A percentile compares a stretch with the other conserved stretches of the same genome.
Evolutionary conservation across 106 monocot genomes (phyloP).

Genomic region (Dendrobium catenatum): DNA sequence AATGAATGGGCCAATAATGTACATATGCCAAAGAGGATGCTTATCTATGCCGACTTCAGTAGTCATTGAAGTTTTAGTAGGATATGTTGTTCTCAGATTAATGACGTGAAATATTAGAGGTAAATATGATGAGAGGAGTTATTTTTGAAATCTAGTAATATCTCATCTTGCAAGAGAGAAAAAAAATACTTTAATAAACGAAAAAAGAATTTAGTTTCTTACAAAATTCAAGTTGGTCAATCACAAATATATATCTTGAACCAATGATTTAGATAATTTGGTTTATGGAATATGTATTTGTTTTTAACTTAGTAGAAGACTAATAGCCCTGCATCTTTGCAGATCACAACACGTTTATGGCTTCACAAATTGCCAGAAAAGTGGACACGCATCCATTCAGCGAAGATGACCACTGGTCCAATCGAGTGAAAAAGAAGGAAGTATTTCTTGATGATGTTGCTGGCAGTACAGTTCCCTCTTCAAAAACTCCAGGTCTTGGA

Average conservation of each 20-base stretch:
- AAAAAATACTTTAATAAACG: not conserved
- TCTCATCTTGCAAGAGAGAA: not conserved
- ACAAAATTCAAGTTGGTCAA: not conserved
- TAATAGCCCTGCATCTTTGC: slow-evolving; percentile 1
- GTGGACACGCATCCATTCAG: not conserved
- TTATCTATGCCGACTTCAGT: not conserved
- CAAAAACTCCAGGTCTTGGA: slow-evolving; percentile 23
- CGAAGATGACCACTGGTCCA: slow-evolving; percentile 37
- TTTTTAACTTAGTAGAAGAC: not conserved
- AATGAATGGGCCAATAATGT: too few species aligned
- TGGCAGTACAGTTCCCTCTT: slow-evolving; percentile 14
- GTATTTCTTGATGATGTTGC: slow-evolving; percentile 56
- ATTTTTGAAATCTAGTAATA: not conserved
- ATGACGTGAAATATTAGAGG: not conserved
- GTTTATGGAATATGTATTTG: not conserved
- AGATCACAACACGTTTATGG: slow-evolving; percentile 8
- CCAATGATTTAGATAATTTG: not conserved
- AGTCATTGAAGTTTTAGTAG: not conserved
- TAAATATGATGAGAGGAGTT: not conserved
- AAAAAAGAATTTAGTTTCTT: not conserved
- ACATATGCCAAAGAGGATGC: not conserved
- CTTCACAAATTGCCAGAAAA: slow-evolving; percentile 11
- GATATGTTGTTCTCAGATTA: not conserved
- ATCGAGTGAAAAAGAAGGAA: slow-evolving; percentile 47
- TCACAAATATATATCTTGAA: not conserved